Percentiles rank a stretch among this genome's conserved stretches.
These are phyloP conservation scores for Amphichorda felina DNA, from an alignment of 2,329 filamentous ascomycete species.

Conservation along the genomic window DNA sequence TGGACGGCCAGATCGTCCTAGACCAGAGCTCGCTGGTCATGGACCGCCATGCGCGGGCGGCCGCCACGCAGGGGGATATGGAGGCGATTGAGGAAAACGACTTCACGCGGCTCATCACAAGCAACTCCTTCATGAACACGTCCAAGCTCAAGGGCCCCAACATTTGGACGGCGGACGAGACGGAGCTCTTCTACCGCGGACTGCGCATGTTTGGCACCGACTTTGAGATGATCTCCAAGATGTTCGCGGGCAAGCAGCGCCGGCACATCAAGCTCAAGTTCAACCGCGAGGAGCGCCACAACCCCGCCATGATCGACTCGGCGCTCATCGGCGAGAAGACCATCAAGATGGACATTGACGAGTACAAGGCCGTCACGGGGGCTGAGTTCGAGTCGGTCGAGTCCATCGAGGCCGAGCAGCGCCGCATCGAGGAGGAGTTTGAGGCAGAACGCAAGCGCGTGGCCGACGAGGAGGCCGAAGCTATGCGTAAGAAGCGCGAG, in stretches of 20 bases:
- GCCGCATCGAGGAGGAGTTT: constrained; percentile 30
- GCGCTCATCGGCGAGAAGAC: constrained; percentile 50
- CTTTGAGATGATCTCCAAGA: constrained; percentile 66
- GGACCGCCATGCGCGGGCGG: constrained; percentile 54
- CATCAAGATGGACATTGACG: constrained; percentile 45
- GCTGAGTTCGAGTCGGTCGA: constrained; percentile 42
- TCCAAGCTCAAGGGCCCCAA: constrained; percentile 52
- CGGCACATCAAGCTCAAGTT: constrained; percentile 74
- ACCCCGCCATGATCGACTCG: constrained; percentile 50
- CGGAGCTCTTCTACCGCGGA: constrained; percentile 64
- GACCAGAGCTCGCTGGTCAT: constrained; percentile 57
- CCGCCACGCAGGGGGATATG: constrained; percentile 36
- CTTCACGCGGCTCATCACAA: constrained; percentile 60
- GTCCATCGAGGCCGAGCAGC: constrained; percentile 43
- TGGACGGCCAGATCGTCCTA: constrained; percentile 62
- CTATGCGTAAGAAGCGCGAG: constrained; percentile 33
- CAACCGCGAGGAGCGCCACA: constrained; percentile 62
- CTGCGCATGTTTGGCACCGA: constrained; percentile 71
- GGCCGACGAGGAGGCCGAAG: constrained; percentile 34
- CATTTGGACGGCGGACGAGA: constrained; percentile 60
- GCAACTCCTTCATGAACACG: constrained; percentile 49
- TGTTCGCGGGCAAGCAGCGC: constrained; percentile 62
- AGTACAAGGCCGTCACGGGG: constrained; percentile 44
- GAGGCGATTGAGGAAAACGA: constrained; percentile 67
- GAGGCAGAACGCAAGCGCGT: constrained; percentile 29